Conservation (phyloP, 768 basidiomycete genomes). For the Grammothele lineata region DNA sequence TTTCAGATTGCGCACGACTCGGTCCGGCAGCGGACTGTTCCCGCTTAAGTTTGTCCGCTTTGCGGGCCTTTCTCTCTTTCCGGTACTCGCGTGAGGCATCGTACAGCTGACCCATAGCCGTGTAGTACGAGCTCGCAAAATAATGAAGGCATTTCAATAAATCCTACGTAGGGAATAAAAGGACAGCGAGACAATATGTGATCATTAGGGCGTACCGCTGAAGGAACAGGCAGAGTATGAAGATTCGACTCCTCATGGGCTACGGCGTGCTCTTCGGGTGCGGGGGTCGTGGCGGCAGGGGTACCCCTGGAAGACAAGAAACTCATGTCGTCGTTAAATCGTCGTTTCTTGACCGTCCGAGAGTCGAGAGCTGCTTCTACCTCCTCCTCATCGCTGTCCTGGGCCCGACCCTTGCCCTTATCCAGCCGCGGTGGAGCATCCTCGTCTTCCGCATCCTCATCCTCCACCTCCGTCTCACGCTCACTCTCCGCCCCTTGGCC, state of each 20-base stretch:
- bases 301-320: conserved; percentile 46
- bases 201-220: conserved; percentile 55
- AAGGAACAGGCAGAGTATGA: conserved; percentile 33
- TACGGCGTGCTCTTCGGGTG: background rate
- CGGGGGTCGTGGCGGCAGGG: conserved; percentile 1
- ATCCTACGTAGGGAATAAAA: conserved; percentile 36
- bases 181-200: no score
- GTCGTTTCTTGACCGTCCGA: conserved; percentile 33
- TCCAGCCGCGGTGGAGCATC: conserved; percentile 15
- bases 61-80: conserved; percentile 30
- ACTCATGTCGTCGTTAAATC: conserved; percentile 46
- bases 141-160: conserved; percentile 49
- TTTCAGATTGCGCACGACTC: background rate
- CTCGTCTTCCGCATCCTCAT: conserved; percentile 22
- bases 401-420: conserved; percentile 21
- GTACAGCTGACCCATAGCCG: conserved; percentile 53
- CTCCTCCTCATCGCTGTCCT: conserved; percentile 6
- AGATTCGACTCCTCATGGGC: background rate
- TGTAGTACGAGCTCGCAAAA: conserved; percentile 54
- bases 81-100: conserved; percentile 40
- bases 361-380: conserved; percentile 19
- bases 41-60: conserved; percentile 33
- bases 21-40: conserved; percentile 12
- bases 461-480: conserved; percentile 12
- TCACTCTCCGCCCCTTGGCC: conserved; percentile 19